These are phyloP conservation scores for Diplodia seriata DNA, from an alignment of 2,329 filamentous ascomycete species.

Conservation along the genomic window DNA sequence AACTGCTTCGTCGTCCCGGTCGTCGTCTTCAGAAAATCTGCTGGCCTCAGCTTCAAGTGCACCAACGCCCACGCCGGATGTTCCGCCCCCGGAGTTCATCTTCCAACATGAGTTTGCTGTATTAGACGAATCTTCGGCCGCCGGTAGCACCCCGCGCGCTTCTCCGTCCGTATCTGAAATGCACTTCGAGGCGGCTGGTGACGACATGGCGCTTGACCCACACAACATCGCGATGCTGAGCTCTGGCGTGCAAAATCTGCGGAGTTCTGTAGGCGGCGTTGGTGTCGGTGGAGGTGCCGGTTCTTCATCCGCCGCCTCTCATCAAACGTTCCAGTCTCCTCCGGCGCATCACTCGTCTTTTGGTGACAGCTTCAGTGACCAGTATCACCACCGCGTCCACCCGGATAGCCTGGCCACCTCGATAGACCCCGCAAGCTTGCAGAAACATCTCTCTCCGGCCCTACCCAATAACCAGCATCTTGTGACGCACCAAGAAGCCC, in stretches of 20 bases:
- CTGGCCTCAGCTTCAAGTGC: not conserved
- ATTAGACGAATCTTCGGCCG: not conserved
- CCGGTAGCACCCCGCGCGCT: slow-evolving; percentile 2
- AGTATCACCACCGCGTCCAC: not conserved
- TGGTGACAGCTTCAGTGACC: not conserved
- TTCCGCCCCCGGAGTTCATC: not conserved
- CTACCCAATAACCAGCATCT: not conserved
- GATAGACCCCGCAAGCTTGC: slow-evolving; percentile 12
- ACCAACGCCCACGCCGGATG: slow-evolving; percentile 6
- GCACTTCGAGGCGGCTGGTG: not conserved
- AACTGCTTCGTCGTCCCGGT: not conserved
- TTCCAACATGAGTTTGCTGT: slow-evolving; percentile 27
- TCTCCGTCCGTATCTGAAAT: slow-evolving; percentile 14
- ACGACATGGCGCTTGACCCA: slow-evolving; percentile 20
- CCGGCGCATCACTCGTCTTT: not conserved
- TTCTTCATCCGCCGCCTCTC: not conserved
- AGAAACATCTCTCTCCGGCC: not conserved
- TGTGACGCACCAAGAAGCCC: not conserved
- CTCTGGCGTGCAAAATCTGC: slow-evolving; percentile 20
- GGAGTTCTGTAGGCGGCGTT: not conserved
- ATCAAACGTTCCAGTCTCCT: not conserved
- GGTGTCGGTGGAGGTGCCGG: not conserved
- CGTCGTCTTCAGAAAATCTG: not conserved
- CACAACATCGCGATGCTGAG: slow-evolving; percentile 26
- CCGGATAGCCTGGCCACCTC: not conserved